Percentiles rank a stretch among this genome's conserved stretches.
Conservation (phyloP, 192 early-diverging fungal genomes). For the Paraglomus occultum region DNA sequence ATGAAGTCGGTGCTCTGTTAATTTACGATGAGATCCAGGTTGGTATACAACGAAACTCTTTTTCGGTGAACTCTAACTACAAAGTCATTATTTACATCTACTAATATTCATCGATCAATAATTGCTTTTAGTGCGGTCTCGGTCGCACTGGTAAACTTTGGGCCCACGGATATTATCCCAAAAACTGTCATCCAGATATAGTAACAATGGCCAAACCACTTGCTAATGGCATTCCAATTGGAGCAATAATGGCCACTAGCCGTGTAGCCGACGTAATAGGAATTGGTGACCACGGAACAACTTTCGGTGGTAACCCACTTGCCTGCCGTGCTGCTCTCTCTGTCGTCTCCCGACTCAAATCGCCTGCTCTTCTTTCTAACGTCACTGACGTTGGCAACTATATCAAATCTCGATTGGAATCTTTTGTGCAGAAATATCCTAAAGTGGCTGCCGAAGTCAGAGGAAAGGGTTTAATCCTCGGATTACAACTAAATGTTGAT, state of each 20-base stretch:
- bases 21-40: slow-evolving; percentile 97
- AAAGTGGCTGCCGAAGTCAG: slow-evolving; percentile 73
- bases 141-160: slow-evolving; percentile 88
- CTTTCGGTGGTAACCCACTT: slow-evolving; percentile 95
- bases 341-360: slow-evolving; percentile 69
- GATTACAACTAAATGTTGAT: slow-evolving; percentile 74
- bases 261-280: slow-evolving; percentile 80
- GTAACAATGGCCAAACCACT: slow-evolving; percentile 96
- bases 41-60: slow-evolving; percentile 10
- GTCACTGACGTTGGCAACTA: slow-evolving; percentile 65
- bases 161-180: slow-evolving; percentile 73
- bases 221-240: slow-evolving; percentile 95
- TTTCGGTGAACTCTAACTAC: neutral
- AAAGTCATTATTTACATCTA: neutral
- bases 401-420: slow-evolving; percentile 53
- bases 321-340: slow-evolving; percentile 80
- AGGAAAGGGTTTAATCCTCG: slow-evolving; percentile 84
- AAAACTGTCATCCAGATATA: slow-evolving; percentile 80
- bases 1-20: slow-evolving; percentile 84
- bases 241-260: slow-evolving; percentile 79
- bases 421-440: slow-evolving; percentile 43
- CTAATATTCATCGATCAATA: slow-evolving; percentile 10
- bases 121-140: slow-evolving; percentile 71
- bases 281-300: slow-evolving; percentile 93
- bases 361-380: slow-evolving; percentile 68